phyloP scores from a whole-genome alignment of 495 filamentous ascomycete species.

The Penicillium egyptiacum region DNA sequence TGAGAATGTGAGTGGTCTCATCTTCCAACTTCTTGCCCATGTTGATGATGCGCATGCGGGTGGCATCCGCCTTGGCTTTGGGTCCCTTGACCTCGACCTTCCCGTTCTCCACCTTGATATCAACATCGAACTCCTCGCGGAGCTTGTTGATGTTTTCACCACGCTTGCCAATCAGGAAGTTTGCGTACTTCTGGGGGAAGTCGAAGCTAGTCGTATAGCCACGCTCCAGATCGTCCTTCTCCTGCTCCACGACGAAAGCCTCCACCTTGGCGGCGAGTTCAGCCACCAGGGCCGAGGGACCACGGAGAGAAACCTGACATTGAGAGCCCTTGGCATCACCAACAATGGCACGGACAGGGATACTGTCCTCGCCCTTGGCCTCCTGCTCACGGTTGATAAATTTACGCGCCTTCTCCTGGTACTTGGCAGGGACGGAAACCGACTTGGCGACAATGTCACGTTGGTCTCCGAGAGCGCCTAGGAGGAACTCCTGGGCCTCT shows the following conservation, averaged over 20 bases:
- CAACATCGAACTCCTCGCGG: slow-evolving; percentile 96
- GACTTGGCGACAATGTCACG: slow-evolving; percentile 63
- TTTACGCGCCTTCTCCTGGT: slow-evolving; percentile 73
- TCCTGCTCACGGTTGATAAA: slow-evolving; percentile 78
- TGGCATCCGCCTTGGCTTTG: slow-evolving; percentile 77
- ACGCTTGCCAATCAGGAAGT: slow-evolving; percentile 86
- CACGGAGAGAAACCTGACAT: slow-evolving; percentile 66
- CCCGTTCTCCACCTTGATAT: slow-evolving; percentile 81
- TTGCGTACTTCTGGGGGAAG: slow-evolving; percentile 91
- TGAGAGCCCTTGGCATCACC: slow-evolving; percentile 44
- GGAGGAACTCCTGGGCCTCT: slow-evolving; percentile 70
- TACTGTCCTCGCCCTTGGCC: slow-evolving; percentile 58
- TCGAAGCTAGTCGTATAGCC: slow-evolving; percentile 82
- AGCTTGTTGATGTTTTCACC: slow-evolving; percentile 93
- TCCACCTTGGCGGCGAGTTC: slow-evolving; percentile 66
- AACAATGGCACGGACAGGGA: slow-evolving; percentile 70
- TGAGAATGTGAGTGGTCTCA: slow-evolving; percentile 79
- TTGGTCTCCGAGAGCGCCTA: slow-evolving; percentile 68
- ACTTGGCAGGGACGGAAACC: slow-evolving; percentile 74
- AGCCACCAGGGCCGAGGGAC: slow-evolving; percentile 69
- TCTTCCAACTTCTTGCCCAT: slow-evolving; percentile 80
- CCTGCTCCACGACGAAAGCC: slow-evolving; percentile 78
- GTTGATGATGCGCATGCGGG: slow-evolving; percentile 71
- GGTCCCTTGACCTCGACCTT: slow-evolving; percentile 72
- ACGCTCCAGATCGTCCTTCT: slow-evolving; percentile 83